Base-by-base conservation (phyloP, 2,329 filamentous ascomycete species). In the Microdochium bolleyi region DNA sequence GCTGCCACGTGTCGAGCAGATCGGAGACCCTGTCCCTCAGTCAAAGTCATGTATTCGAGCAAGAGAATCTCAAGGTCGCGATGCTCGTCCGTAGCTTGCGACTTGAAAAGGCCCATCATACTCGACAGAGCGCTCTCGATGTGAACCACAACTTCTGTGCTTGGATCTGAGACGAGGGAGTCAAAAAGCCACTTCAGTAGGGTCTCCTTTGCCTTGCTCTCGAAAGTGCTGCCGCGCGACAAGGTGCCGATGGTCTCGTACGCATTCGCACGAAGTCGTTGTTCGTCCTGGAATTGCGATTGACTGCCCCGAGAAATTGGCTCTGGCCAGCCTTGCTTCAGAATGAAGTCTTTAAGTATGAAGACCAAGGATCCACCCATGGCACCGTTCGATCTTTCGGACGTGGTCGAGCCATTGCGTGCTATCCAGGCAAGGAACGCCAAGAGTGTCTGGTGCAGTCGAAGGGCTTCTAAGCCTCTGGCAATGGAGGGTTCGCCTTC, bases 211-310 rank as follows among this genome's bases (percentile, higher is more conserved):
- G 63, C 73, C 38, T 70, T 70, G 13, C 82, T 61, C 3, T 83
- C 72, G 59, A 82, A 78, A 2, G 77, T 70, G 3, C 85, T 80
- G 3, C 80, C 82, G 57, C 84, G 83, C 52, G 88, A 84, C 24
- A 97, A 70, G 14, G 94, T 79, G 1, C 92, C 94, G 38, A 97
- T 89, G 0, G 89, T 91, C 66, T 97, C 92, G 67, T 96, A 97
- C 1, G 88, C 91, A 62, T 88, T 85, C 5, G 85, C 85, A 41
- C 92, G 83, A 46, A 96, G 74, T 3, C 80, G 78, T 52, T 85
- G 73, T 52, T 85, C 82, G 49, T 86, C 83, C 11, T 75, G 67
- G 2, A 79, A 77, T 13, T 67, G 65, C 7, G 62, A 61, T 54
- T 51, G 76, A 66, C 57, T 82, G 79, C 51, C 82, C 71, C 1